Percentiles rank a stretch among this genome's conserved stretches.
These are phyloP conservation scores for Viola odorata DNA, from an alignment of 345 rosid genomes.

Conservation along the genomic window DNA sequence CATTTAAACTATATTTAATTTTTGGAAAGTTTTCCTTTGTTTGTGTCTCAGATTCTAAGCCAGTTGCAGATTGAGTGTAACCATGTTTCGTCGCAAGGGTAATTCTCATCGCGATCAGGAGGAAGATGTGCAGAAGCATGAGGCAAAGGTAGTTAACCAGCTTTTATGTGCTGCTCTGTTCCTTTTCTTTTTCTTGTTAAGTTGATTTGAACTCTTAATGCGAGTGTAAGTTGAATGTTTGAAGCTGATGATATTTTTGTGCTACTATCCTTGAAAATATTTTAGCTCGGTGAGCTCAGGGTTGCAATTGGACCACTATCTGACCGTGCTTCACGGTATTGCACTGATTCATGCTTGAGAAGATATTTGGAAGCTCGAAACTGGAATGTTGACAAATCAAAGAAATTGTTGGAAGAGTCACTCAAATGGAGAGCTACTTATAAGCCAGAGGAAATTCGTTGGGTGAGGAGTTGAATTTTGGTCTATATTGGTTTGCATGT, in stretches of 20 bases:
- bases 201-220: background rate
- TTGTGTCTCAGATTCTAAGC: constrained; percentile 13
- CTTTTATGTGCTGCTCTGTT: background rate
- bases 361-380: constrained; percentile 84
- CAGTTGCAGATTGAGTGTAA: constrained; percentile 11
- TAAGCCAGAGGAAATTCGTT: constrained; percentile 79
- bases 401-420: constrained; percentile 77
- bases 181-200: background rate
- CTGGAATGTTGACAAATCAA: constrained; percentile 73
- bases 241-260: constrained; percentile 2
- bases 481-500: background rate
- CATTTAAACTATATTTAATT: background rate
- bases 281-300: constrained; percentile 62
- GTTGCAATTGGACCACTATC: constrained; percentile 53
- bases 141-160: constrained; percentile 46
- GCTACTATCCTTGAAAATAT: too few species aligned
- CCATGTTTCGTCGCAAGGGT: constrained; percentile 64
- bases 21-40: background rate
- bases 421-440: constrained; percentile 73
- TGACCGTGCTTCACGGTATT: constrained; percentile 41
- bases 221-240: background rate
- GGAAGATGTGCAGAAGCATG: constrained; percentile 36
- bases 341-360: constrained; percentile 75
- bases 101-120: constrained; percentile 43
- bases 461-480: constrained; percentile 41